Conservation (phyloP, 208 protist genomes). For the Trypanosoma platydactyli region DNA sequence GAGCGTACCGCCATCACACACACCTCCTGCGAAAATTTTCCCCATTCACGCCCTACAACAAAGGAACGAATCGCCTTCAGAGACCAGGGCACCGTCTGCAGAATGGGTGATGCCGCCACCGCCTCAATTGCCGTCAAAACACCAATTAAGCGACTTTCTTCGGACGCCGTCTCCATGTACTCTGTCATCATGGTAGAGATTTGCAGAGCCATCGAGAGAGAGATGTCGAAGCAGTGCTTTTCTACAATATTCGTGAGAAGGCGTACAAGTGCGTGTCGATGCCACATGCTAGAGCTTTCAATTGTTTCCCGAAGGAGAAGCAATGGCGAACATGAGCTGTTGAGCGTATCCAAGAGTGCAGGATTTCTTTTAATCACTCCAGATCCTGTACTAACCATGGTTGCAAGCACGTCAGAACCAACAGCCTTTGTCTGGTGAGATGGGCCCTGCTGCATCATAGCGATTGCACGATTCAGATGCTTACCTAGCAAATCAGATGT, state of each 20-base stretch:
- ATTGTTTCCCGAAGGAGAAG: conserved; percentile 56
- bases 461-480: conserved; percentile 34
- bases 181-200: conserved; percentile 44
- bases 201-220: conserved; percentile 38
- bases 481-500: conserved; percentile 67
- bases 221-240: conserved; percentile 74
- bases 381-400: conserved; percentile 54
- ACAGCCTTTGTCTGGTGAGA: conserved; percentile 38
- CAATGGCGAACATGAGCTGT: conserved; percentile 42
- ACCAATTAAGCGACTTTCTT: conserved; percentile 52
- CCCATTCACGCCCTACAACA: conserved; percentile 60
- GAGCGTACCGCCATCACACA: conserved; percentile 41
- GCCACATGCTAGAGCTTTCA: conserved; percentile 54
- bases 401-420: conserved; percentile 66
- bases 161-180: conserved; percentile 45
- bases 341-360: conserved; percentile 65
- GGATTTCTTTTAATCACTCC: conserved; percentile 73
- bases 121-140: conserved; percentile 55
- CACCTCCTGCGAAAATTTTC: conserved; percentile 35
- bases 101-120: conserved; percentile 45
- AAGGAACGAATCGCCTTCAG: conserved; percentile 52
- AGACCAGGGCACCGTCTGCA: conserved; percentile 62
- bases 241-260: conserved; percentile 69
- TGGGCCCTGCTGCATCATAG: conserved; percentile 29
- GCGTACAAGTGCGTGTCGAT: conserved; percentile 56